A percentile compares a stretch with the other conserved stretches of the same genome.
phyloP scores from a whole-genome alignment of 495 filamentous ascomycete genomes.

The Trichoderma virens region DNA sequence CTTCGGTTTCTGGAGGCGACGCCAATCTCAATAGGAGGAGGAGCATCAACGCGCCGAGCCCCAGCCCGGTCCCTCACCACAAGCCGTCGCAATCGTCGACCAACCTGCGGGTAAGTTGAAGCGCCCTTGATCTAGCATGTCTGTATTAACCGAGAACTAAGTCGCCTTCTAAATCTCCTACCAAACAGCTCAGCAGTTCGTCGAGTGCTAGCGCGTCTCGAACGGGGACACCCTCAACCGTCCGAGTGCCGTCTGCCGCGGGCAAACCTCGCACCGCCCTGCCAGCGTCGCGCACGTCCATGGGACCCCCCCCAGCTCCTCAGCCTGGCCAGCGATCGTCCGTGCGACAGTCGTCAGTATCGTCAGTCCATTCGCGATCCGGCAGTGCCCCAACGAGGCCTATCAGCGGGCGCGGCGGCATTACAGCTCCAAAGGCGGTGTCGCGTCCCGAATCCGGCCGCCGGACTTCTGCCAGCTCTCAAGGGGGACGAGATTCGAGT shows the following conservation, averaged over 20 bases:
- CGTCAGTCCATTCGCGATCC: constrained; percentile 24
- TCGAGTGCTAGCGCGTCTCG: constrained; percentile 52
- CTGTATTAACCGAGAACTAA: constrained; percentile 25
- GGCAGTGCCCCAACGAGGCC: constrained; percentile 26
- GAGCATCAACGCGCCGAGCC: constrained; percentile 61
- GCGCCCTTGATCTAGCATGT: not conserved
- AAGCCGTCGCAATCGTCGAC: constrained; percentile 46
- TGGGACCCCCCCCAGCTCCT: constrained; percentile 52
- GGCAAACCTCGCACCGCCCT: constrained; percentile 47
- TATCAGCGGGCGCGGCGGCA: constrained; percentile 25
- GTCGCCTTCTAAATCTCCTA: constrained; percentile 75
- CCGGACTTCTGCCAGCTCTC: constrained; percentile 33
- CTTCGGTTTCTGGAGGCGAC: constrained; percentile 32
- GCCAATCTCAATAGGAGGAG: constrained; percentile 44
- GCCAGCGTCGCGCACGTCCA: constrained; percentile 47
- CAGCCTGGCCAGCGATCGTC: constrained; percentile 21
- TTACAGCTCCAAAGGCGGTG: constrained; percentile 23
- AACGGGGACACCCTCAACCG: constrained; percentile 51
- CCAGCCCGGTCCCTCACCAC: constrained; percentile 44
- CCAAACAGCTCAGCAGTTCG: constrained; percentile 59
- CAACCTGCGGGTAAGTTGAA: constrained; percentile 45
- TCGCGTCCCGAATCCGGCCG: constrained; percentile 27
- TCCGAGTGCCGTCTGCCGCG: constrained; percentile 31
- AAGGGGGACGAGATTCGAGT: constrained; percentile 27
- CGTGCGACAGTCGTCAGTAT: constrained; percentile 27